Base-by-base conservation (phyloP, 176 grass and related monocot species). In the Poa pratensis region DNA sequence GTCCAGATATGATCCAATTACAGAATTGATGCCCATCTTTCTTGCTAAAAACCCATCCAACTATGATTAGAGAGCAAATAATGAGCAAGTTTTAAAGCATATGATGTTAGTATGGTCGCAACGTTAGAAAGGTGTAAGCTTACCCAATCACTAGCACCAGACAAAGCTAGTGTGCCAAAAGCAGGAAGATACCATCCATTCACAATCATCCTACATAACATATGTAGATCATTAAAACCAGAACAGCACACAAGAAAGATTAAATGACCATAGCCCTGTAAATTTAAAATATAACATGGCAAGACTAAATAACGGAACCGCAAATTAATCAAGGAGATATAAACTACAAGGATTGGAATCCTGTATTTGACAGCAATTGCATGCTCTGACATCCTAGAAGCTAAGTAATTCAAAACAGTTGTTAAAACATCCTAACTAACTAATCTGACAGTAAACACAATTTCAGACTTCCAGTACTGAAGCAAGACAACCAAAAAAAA, bases 81-180 rank as follows among this genome's bases (percentile, higher is more conserved):
- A 77, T 46, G 54, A 88, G 63, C 54, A 77, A 83, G 42, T 13
- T 59, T 69, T 64, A 39, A 53, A 84, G 55, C 52, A 71, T 81
- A 49, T 35, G 34, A 14, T 46, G 18, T 59, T 30, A 72, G n/a
- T 69, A 76, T 59, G 66, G 32, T 39, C 39, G 26, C 19, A 80
- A 83, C 83, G 66, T 20, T 62, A 16, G 13, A 86, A 84, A 34
- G 12, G 26, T 65, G 22, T 43, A 90, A 76, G 68, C 85, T 76
- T 83, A 98, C 96, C 96, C 96, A 98, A 88, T 98, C 96, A 85
- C 91, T 95, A 84, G 96, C 89, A 66, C 93, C 93, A 83, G 96
- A 95, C 20, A 98, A 55, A 45, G 83, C 88, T 71, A 98, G 66
- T 19, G 89, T 73, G 87, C 89, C 91, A 79, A 98, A 93, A 80